Evolutionary conservation across 768 basidiomycete genomes (phyloP).

Genomic region (Lentinula lateritia): DNA sequence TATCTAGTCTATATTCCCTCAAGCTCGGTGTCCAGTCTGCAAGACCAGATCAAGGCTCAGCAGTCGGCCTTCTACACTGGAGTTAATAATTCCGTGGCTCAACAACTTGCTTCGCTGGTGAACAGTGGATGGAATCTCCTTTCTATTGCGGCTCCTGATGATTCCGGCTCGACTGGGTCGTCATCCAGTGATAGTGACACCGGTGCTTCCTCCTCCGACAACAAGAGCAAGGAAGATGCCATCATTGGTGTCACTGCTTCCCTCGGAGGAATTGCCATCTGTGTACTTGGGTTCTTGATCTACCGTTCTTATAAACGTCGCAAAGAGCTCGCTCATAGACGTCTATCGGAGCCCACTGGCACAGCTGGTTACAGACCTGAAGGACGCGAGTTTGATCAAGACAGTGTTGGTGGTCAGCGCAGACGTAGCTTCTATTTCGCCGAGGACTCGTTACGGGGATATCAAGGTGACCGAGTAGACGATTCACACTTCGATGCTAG

Average conservation of each 20-base stretch:
- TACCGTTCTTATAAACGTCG: constrained; percentile 64
- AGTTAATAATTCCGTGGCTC: constrained; percentile 35
- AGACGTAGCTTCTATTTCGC: constrained; percentile 83
- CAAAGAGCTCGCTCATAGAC: constrained; percentile 63
- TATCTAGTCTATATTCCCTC: constrained; percentile 48
- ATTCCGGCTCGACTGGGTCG: constrained; percentile 15
- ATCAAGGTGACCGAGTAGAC: constrained; percentile 31
- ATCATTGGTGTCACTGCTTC: constrained; percentile 89
- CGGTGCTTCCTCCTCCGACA: constrained; percentile 24
- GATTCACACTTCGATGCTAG: constrained; percentile 22
- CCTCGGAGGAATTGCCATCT: constrained; percentile 70
- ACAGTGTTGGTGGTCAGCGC: constrained; percentile 66
- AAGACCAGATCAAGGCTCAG: constrained; percentile 38
- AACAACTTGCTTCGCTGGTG: constrained; percentile 60
- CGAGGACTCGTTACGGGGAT: constrained; percentile 73
- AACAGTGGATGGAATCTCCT: constrained; percentile 60
- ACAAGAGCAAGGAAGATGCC: constrained; percentile 65
- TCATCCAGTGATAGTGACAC: constrained; percentile 15
- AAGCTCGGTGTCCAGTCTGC: constrained; percentile 36
- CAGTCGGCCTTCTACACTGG: constrained; percentile 31
- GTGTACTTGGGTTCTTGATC: constrained; percentile 68
- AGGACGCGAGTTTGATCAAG: constrained; percentile 74
- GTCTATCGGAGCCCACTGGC: constrained; percentile 53
- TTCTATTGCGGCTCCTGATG: constrained; percentile 34
- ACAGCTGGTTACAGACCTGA: constrained; percentile 45